Evolutionary conservation across 2,329 filamentous ascomycete species (phyloP).

Genomic region (Elsinoe fawcettii): DNA sequence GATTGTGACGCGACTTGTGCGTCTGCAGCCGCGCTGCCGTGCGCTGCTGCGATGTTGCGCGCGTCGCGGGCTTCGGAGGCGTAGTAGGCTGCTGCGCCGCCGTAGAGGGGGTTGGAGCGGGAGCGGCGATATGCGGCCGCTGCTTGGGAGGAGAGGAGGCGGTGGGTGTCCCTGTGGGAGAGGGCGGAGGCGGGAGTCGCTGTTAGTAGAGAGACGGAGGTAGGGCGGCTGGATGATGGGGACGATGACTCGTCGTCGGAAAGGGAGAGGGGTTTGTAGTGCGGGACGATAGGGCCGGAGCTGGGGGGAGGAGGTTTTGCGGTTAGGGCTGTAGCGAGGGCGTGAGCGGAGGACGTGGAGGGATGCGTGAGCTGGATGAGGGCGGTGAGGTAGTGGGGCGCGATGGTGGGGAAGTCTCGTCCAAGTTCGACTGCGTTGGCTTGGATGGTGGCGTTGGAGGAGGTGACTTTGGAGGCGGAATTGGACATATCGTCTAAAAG

Average conservation of each 20-base stretch:
- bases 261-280: constrained; percentile 37
- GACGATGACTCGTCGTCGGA: constrained; percentile 23
- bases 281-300: constrained; percentile 39
- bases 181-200: constrained; percentile 34
- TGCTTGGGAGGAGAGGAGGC: constrained; percentile 50
- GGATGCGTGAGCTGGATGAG: constrained; percentile 51
- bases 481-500: constrained; percentile 45
- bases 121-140: constrained; percentile 51
- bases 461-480: constrained; percentile 28
- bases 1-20: constrained; percentile 62
- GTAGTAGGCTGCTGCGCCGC: constrained; percentile 70
- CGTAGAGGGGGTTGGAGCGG: constrained; percentile 64
- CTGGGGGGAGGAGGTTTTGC: constrained; percentile 25
- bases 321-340: constrained; percentile 50
- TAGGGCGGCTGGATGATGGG: not conserved
- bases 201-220: not conserved
- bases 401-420: constrained; percentile 47
- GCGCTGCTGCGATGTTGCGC: constrained; percentile 48
- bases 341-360: constrained; percentile 50
- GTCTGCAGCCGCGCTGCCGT: constrained; percentile 62
- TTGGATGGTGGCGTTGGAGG: constrained; percentile 38
- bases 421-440: constrained; percentile 47
- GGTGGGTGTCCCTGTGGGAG: constrained; percentile 40
- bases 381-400: constrained; percentile 41
- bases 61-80: constrained; percentile 61